These are phyloP conservation scores for Linnemannia zychae DNA, from an alignment of 192 early-diverging fungal species.

Conservation along the genomic window DNA sequence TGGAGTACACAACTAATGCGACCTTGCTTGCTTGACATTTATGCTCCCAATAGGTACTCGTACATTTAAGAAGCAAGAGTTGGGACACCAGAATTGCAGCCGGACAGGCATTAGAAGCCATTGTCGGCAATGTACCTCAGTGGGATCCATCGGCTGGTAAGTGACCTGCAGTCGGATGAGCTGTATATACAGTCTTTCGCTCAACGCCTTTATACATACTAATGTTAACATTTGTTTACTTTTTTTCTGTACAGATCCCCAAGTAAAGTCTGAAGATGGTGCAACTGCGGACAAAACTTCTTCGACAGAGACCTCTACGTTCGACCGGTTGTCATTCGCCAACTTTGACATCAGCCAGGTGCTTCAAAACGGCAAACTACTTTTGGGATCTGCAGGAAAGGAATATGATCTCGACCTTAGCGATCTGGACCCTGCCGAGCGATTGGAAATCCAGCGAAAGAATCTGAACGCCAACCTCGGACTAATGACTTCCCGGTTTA, in stretches of 20 bases:
- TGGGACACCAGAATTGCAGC: constrained; percentile 99
- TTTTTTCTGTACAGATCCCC: constrained; percentile 12
- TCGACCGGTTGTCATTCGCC: constrained; percentile 79
- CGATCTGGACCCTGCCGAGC: constrained; percentile 85
- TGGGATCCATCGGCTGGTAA: constrained; percentile 77
- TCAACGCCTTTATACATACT: not conserved
- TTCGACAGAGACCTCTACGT: constrained; percentile 30
- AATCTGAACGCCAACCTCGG: constrained; percentile 89
- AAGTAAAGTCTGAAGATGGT: constrained; percentile 28
- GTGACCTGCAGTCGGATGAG: not conserved
- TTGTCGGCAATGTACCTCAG: constrained; percentile 88
- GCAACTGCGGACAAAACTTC: constrained; percentile 24
- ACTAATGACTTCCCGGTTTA: constrained; percentile 84
- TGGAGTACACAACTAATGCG: constrained; percentile 21
- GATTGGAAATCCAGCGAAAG: constrained; percentile 85
- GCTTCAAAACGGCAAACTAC: constrained; percentile 78
- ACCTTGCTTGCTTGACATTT: constrained; percentile 5
- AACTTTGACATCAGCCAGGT: constrained; percentile 89
- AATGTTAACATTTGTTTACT: not conserved
- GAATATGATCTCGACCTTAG: constrained; percentile 92
- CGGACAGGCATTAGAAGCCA: constrained; percentile 90
- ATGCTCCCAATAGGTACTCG: constrained; percentile 72
- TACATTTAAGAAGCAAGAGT: constrained; percentile 86
- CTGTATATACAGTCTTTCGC: not conserved
- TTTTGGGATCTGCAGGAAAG: constrained; percentile 89